Conservation (phyloP, 1,284 basidiomycete species). For the Tylopilus sp. region DNA sequence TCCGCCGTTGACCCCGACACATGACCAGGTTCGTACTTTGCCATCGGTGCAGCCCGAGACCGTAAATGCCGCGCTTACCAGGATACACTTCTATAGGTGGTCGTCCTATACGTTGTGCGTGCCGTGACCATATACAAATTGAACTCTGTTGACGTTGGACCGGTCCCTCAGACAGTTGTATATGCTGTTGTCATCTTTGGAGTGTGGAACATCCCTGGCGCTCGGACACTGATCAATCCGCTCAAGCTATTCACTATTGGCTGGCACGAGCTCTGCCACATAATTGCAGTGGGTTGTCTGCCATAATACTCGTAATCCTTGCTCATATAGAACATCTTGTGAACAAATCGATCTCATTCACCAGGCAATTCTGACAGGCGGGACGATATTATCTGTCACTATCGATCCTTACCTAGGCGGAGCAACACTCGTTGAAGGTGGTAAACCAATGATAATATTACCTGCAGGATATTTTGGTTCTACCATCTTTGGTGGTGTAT, state of each 20-base stretch:
- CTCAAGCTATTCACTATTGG: conserved; percentile 81
- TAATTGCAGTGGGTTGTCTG: conserved; percentile 54
- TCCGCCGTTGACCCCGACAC: conserved; percentile 35
- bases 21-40: conserved; percentile 40
- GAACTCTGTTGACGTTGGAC: conserved; percentile 12
- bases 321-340: conserved; percentile 7
- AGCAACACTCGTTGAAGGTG: conserved; percentile 72
- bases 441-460: conserved; percentile 64
- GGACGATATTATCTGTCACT: conserved; percentile 68
- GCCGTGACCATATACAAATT: conserved; percentile 7
- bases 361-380: conserved; percentile 74
- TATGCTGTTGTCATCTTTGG: conserved; percentile 79
- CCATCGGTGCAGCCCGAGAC: conserved; percentile 12
- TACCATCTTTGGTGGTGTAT: conserved; percentile 71
- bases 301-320: background rate
- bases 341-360: conserved; percentile 1
- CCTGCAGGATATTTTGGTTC: conserved; percentile 77
- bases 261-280: conserved; percentile 82
- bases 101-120: conserved; percentile 72
- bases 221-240: conserved; percentile 70
- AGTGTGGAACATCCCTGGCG: conserved; percentile 76
- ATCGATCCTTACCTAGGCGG: conserved; percentile 82
- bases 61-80: conserved; percentile 27
- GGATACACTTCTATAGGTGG: conserved; percentile 41
- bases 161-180: conserved; percentile 57